These are phyloP conservation scores for Apostasia ramifera DNA, from an alignment of 106 monocot species.

Conservation along the genomic window DNA sequence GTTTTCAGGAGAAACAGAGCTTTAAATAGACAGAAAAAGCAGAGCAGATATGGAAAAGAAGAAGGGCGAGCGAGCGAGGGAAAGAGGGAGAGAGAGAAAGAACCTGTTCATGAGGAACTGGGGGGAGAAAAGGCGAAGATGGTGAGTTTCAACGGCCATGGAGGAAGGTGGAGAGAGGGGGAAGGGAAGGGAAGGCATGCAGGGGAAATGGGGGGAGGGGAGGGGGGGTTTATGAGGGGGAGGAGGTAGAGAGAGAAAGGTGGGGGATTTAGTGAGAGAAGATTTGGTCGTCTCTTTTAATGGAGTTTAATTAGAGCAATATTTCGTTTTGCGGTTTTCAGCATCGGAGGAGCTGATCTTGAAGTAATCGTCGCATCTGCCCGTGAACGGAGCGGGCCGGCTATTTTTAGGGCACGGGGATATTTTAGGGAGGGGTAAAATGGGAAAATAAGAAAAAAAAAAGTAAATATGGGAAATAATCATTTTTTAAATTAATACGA, in stretches of 20 bases:
- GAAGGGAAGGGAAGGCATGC: conserved; percentile 1
- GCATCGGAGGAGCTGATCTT: too few relatives aligned
- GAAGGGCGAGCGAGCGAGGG: too few relatives aligned
- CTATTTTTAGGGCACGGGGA: too few relatives aligned
- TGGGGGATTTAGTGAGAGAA: background rate
- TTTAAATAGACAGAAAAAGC: background rate
- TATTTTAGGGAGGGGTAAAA: too few relatives aligned
- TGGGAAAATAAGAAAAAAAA: too few relatives aligned
- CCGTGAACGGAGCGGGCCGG: too few relatives aligned
- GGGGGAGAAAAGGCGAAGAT: conserved; percentile 34
- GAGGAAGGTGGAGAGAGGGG: background rate
- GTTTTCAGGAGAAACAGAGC: background rate
- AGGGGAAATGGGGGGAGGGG: conserved; percentile 7
- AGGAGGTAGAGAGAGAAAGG: background rate
- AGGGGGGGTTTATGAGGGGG: background rate
- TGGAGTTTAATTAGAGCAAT: too few relatives aligned
- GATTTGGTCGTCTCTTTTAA: background rate
- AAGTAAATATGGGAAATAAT: too few relatives aligned
- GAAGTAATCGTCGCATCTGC: too few relatives aligned
- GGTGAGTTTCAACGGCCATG: conserved; percentile 64
- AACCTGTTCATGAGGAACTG: conserved; percentile 14
- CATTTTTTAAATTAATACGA: too few relatives aligned
- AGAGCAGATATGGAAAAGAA: background rate
- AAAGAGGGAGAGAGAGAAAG: too few relatives aligned
- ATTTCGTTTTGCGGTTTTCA: too few relatives aligned